These are phyloP conservation scores for Lagenaria siceraria DNA, from an alignment of 306 rosid species.

Conservation along the genomic window DNA sequence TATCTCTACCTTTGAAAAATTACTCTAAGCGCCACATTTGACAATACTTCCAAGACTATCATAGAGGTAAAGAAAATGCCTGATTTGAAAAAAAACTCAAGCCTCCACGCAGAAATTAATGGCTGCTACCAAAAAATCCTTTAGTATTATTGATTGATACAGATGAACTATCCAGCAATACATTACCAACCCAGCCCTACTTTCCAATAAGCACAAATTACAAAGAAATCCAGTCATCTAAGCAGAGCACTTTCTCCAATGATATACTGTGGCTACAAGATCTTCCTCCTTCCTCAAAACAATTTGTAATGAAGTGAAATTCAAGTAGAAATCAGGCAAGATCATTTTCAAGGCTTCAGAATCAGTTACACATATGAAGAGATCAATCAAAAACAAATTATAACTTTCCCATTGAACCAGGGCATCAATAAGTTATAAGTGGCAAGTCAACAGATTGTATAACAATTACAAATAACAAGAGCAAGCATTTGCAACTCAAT, in stretches of 20 bases:
- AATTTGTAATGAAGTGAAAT: background rate
- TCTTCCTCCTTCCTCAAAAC: background rate
- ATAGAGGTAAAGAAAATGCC: background rate
- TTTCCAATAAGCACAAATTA: background rate
- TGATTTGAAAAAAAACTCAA: background rate
- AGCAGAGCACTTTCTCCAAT: background rate
- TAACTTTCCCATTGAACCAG: background rate
- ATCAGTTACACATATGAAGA: slow-evolving; percentile 38
- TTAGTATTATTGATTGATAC: background rate
- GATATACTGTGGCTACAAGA: background rate
- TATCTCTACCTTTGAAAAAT: background rate
- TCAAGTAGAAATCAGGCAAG: background rate
- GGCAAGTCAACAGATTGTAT: background rate
- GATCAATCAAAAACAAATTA: background rate
- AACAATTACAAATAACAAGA: background rate
- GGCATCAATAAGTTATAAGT: background rate
- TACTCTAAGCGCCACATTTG: background rate
- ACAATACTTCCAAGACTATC: background rate
- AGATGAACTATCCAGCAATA: background rate
- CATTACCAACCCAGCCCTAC: background rate
- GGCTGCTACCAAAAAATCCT: background rate
- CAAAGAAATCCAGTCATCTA: background rate
- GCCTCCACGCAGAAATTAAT: background rate
- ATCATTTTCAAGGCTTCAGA: background rate
- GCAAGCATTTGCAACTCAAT: background rate